Evolutionary conservation across 768 basidiomycete species (phyloP).

Genomic region (Suillus alpinus): DNA sequence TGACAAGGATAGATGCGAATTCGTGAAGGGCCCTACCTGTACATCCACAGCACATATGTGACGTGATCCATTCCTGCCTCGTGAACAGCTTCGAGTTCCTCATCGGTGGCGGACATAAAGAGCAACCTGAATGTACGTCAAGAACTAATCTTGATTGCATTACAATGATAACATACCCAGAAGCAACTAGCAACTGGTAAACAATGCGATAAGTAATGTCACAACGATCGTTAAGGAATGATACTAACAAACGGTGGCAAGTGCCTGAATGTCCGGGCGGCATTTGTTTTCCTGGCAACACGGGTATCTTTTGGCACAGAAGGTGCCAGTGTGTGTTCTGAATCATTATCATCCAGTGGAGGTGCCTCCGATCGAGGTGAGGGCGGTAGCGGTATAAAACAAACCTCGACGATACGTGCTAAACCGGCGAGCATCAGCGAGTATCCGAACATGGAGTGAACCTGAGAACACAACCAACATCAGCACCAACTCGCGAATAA

Average conservation of each 20-base stretch:
- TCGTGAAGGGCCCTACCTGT: slow-evolving; percentile 48
- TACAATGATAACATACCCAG: slow-evolving; percentile 49
- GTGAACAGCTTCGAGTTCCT: slow-evolving; percentile 73
- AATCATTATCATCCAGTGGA: slow-evolving; percentile 47
- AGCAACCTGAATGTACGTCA: slow-evolving; percentile 47
- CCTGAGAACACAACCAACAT: slow-evolving; percentile 36
- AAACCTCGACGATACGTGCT: slow-evolving; percentile 79
- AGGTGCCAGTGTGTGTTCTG: slow-evolving; percentile 66
- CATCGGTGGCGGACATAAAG: slow-evolving; percentile 94
- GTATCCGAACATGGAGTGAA: slow-evolving; percentile 82
- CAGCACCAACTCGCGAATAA: not conserved
- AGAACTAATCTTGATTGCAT: not conserved
- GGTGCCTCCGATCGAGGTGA: slow-evolving; percentile 22
- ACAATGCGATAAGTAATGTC: slow-evolving; percentile 5
- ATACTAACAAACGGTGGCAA: slow-evolving; percentile 82
- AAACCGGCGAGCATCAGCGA: slow-evolving; percentile 83
- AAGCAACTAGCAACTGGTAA: slow-evolving; percentile 61
- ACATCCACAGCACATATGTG: slow-evolving; percentile 83
- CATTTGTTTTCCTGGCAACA: slow-evolving; percentile 27
- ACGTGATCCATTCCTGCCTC: slow-evolving; percentile 85
- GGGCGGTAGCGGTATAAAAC: slow-evolving; percentile 56
- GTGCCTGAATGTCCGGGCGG: slow-evolving; percentile 72
- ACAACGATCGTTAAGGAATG: not conserved
- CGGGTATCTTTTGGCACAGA: slow-evolving; percentile 15
- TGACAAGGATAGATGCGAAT: not conserved